Base-by-base conservation (phyloP, 2,329 filamentous ascomycete species). In the Aspergillus arachidicola region DNA sequence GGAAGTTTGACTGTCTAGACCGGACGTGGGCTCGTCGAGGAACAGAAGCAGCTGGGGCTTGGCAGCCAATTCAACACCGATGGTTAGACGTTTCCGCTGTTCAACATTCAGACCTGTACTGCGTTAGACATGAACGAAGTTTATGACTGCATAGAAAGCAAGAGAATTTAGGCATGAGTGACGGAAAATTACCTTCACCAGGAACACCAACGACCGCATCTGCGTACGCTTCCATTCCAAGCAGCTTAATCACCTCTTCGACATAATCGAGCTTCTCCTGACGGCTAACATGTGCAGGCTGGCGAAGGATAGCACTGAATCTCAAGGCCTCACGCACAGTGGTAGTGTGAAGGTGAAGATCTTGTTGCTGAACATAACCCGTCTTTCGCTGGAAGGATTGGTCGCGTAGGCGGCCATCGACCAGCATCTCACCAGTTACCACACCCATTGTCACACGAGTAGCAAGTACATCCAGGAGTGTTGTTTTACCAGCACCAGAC, bases 31-130 rank as follows among this genome's bases (percentile, higher is more conserved):
- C 78, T 98, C 94, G 72, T 98, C 94, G 45, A 97, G 87, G 81
- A 97, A 97, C 54, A 97, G 87, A 65, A 97, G 85, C 58, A 97
- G 84, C 46, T 92, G 89, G 6, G 94, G 94, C 81, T 95, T 97
- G 7, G 94, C 94, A 48, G 93, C 94, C 28, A 98, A 85, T 76
- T 98, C 94, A n/a, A 98, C 94, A 78, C 93, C 94, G 66, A 98
- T 97, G 0, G 94, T 97, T 7, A 97, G 85, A 72, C 93, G 91
- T 75, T 89, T 89, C 21, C 87, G 83, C 74, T 89, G 87, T 74
- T 89, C 87, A 26, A 86, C 84, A 59, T 86, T 86, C 46, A 87
- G 79, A 80, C 84, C 76, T 75, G 45, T 34, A 32, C 43, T 6
- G 2, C 14, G 55, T 68, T 63, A 69, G 63, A 56, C 26, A 26